These are phyloP conservation scores for Evansstolkia leycettana DNA, from an alignment of 495 filamentous ascomycete species.

Conservation along the genomic window DNA sequence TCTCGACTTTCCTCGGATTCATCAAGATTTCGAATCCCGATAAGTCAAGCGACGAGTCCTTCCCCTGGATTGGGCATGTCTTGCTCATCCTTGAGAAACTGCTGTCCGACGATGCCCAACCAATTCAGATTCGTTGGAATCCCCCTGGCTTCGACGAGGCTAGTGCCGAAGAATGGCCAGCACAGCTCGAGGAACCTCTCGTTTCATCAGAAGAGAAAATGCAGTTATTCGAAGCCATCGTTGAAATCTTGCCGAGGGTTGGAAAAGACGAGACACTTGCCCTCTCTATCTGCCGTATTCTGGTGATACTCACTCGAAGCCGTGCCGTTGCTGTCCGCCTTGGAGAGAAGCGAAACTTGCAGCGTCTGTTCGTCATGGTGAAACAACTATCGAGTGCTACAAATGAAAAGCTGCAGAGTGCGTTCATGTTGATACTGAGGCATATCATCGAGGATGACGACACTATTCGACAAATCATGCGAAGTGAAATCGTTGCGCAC, in stretches of 20 bases:
- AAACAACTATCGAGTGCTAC: constrained; percentile 74
- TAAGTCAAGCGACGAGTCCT: constrained; percentile 55
- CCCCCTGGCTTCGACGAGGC: constrained; percentile 45
- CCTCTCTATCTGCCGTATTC: constrained; percentile 65
- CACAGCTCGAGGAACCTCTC: constrained; percentile 47
- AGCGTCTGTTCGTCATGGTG: constrained; percentile 85
- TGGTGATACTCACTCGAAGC: constrained; percentile 82
- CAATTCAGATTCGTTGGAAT: constrained; percentile 60
- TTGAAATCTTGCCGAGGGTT: constrained; percentile 73
- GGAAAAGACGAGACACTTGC: constrained; percentile 80
- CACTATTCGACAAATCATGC: constrained; percentile 84
- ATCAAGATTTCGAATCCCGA: constrained; percentile 52
- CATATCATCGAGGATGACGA: constrained; percentile 93
- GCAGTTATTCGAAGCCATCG: constrained; percentile 57
- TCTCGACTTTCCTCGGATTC: constrained; percentile 63
- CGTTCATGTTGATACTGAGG: constrained; percentile 77
- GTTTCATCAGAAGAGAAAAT: constrained; percentile 54
- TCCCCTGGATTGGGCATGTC: constrained; percentile 87
- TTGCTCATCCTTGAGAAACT: constrained; percentile 84
- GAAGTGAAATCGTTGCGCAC: constrained; percentile 69
- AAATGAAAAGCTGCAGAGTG: constrained; percentile 62
- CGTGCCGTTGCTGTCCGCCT: constrained; percentile 62
- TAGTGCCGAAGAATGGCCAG: constrained; percentile 28
- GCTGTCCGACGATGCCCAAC: constrained; percentile 75
- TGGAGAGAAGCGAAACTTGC: constrained; percentile 78